phyloP scores from a whole-genome alignment of 1,139 yeast genomes.

The Geotrichum fermentans region DNA sequence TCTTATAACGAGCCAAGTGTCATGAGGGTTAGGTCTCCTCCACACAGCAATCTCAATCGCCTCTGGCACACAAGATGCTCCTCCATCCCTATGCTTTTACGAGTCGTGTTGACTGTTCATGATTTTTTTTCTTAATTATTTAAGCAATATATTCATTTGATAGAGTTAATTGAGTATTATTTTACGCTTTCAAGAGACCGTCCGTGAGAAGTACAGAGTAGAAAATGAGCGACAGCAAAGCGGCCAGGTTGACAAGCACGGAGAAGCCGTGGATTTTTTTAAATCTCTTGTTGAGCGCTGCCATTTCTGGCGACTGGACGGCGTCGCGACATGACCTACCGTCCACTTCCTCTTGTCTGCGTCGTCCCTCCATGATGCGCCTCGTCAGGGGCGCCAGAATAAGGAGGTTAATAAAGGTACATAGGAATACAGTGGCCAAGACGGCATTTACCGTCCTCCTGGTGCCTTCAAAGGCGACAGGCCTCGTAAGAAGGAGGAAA shows the following conservation, averaged over 20 bases:
- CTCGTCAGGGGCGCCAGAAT: constrained; percentile 67
- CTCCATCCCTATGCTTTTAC: too few species aligned
- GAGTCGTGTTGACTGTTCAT: too few species aligned
- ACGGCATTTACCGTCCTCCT: constrained; percentile 24
- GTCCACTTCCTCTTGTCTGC: constrained; percentile 42
- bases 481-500: constrained; percentile 64
- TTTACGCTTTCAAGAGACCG: background rate
- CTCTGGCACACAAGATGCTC: too few species aligned
- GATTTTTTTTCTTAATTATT: too few species aligned
- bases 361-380: constrained; percentile 54
- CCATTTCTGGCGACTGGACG: constrained; percentile 49
- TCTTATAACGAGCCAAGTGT: background rate
- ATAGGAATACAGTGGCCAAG: constrained; percentile 33
- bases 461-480: constrained; percentile 57
- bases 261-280: constrained; percentile 75
- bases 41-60: too few species aligned
- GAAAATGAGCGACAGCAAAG: constrained; percentile 55
- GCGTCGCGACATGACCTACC: constrained; percentile 52
- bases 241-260: constrained; percentile 58
- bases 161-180: background rate
- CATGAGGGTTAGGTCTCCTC: background rate
- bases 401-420: constrained; percentile 61
- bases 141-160: background rate
- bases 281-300: constrained; percentile 49
- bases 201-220: constrained; percentile 51